These are phyloP conservation scores for Russula dissimulans DNA, from an alignment of 768 basidiomycete species.

Conservation along the genomic window DNA sequence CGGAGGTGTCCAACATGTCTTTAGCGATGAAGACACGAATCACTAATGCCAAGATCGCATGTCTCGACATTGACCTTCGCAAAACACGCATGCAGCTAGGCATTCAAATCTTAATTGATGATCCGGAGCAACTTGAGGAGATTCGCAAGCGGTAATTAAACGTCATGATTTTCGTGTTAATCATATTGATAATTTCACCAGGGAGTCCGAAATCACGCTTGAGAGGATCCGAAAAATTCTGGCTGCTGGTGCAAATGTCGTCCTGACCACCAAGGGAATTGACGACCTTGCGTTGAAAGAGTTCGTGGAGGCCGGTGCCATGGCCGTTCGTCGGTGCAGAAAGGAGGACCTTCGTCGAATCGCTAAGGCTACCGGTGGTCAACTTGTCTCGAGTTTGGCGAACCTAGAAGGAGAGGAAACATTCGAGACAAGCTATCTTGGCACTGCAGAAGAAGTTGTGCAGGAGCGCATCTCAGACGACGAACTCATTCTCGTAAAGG, in stretches of 20 bases:
- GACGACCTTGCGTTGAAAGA: slow-evolving; percentile 98
- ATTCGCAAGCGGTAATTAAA: slow-evolving; percentile 75
- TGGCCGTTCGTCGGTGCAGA: slow-evolving; percentile 94
- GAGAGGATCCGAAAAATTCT: slow-evolving; percentile 95
- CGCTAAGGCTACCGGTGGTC: slow-evolving; percentile 94
- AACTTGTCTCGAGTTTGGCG: slow-evolving; percentile 83
- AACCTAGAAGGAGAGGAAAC: slow-evolving; percentile 98
- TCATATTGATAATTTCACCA: slow-evolving; percentile 25
- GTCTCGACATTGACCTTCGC: slow-evolving; percentile 94
- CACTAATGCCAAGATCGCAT: slow-evolving; percentile 91
- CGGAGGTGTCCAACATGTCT: not conserved
- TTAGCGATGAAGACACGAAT: slow-evolving; percentile 97
- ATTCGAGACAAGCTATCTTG: slow-evolving; percentile 84
- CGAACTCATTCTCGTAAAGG: slow-evolving; percentile 94
- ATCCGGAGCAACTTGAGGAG: slow-evolving; percentile 92
- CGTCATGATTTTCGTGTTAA: not conserved
- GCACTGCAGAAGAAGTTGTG: slow-evolving; percentile 90
- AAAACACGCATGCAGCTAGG: slow-evolving; percentile 97
- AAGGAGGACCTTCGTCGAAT: slow-evolving; percentile 97
- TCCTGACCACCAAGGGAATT: slow-evolving; percentile 96
- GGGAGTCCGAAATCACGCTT: slow-evolving; percentile 92
- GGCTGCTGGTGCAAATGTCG: slow-evolving; percentile 91
- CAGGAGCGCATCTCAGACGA: slow-evolving; percentile 99
- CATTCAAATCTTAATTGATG: slow-evolving; percentile 93
- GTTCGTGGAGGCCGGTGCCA: slow-evolving; percentile 97